Conservation (phyloP, 2,329 filamentous ascomycete genomes). For the Ophiocordyceps camponoti-leonardi region DNA sequence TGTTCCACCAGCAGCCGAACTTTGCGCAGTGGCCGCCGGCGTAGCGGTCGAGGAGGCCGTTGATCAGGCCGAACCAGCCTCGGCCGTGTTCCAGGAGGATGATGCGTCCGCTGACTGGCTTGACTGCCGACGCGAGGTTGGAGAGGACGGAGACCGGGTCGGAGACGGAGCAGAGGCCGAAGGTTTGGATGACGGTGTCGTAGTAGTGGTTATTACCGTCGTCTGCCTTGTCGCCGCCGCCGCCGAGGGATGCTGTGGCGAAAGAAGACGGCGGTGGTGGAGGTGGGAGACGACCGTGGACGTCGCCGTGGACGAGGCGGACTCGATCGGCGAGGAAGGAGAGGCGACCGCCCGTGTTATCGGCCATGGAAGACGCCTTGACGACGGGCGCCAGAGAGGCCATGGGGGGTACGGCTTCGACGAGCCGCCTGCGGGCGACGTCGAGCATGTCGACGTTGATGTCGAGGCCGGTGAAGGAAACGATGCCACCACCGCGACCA, state of each 20-base stretch:
- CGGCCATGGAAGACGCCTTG: conserved; percentile 14
- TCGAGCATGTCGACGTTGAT: conserved; percentile 43
- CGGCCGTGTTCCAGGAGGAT: conserved; percentile 46
- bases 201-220: too few species aligned
- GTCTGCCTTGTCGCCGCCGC: too few species aligned
- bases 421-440: conserved; percentile 35
- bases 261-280: conserved; percentile 11
- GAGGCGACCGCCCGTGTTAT: conserved; percentile 17
- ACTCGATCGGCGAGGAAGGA: conserved; percentile 23
- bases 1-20: conserved; percentile 54
- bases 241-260: conserved; percentile 10
- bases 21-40: conserved; percentile 37
- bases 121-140: conserved; percentile 33
- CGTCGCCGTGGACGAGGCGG: conserved; percentile 31
- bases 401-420: conserved; percentile 23
- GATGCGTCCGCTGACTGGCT: conserved; percentile 39
- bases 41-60: conserved; percentile 35
- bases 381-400: conserved; percentile 13
- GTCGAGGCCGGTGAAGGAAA: conserved; percentile 44
- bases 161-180: conserved; percentile 45
- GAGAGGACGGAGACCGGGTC: conserved; percentile 35
- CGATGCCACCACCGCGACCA: conserved; percentile 16
- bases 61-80: conserved; percentile 35
- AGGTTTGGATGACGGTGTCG: conserved; percentile 47
- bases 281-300: conserved; percentile 25